Percentiles rank a stretch among this genome's conserved stretches.
Evolutionary conservation across 2,329 filamentous ascomycete genomes (phyloP).

Genomic region (Colletotrichum camelliae): DNA sequence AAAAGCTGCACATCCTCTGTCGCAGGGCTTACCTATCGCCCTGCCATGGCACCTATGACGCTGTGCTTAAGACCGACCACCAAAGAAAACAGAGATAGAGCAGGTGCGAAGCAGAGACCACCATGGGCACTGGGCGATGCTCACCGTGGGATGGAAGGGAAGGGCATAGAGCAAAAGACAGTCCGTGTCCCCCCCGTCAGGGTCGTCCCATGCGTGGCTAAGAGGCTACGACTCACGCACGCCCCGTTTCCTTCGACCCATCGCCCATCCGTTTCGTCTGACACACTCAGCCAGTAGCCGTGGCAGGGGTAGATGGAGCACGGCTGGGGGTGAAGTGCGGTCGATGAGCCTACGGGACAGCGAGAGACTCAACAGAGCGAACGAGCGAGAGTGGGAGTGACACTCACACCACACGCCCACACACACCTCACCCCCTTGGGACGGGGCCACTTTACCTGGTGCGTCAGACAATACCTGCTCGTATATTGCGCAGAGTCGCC

Average conservation of each 20-base stretch:
- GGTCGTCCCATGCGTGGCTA: conserved; percentile 19
- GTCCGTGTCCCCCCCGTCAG: conserved; percentile 13
- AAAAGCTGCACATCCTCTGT: conserved; percentile 1
- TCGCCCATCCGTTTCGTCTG: conserved; percentile 21
- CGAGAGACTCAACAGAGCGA: conserved; percentile 4
- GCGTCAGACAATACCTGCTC: conserved; percentile 54
- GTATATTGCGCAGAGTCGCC: conserved; percentile 57
- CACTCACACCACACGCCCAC: conserved; percentile 4
- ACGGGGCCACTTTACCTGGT: conserved; percentile 47
- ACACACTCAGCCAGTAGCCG: conserved; percentile 16
- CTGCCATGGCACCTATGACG: neutral
- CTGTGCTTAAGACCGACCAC: neutral
- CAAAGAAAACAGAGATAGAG: neutral
- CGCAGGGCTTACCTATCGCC: neutral
- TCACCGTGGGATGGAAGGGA: neutral
- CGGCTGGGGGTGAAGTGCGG: conserved; percentile 9
- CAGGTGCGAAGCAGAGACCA: conserved; percentile 1
- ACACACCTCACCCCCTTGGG: conserved; percentile 27
- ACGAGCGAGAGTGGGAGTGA: neutral
- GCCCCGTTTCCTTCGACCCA: conserved; percentile 21
- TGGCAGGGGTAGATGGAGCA: conserved; percentile 20
- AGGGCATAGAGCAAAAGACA: conserved; percentile 12
- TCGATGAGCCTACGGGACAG: neutral
- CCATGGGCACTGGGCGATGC: conserved; percentile 3
- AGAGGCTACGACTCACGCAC: conserved; percentile 21